Evolutionary conservation across 805 yeast genomes (phyloP), one percentile per base, ranked within the genome.

Genomic region (Brettanomyces bruxellensis): DNA sequence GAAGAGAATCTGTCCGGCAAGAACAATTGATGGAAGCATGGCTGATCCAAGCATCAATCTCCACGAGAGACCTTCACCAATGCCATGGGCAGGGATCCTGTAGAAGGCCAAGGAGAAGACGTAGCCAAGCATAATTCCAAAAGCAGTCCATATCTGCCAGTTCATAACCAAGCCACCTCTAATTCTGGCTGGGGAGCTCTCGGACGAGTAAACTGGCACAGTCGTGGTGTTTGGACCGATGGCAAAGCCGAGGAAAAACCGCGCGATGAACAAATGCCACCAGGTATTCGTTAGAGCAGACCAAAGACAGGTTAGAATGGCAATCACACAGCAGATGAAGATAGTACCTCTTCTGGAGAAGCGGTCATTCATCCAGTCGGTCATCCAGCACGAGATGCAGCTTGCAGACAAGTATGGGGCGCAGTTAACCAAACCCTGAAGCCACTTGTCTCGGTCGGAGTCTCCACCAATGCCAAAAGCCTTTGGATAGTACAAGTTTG

Each of bases 201-300:
- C 86, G 14, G 84, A 80, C 41, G 82, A 70, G 55, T 81, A 82
- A 14, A 83, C 83, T 13, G 86, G 86, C 36, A 81, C 83, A 14
- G 87, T 82, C n/a, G 86, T 81, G n/a, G 82, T 73, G 58, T 81
- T 81, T 45, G 83, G 83, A 51, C 89, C 89, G 47, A 82, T 67
- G 49, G 87, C 86, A 48, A 81, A 71, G 41, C 89, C 89, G 47
- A 81, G 61, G 55, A 72, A 67, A 58, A 79, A 78, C 55, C 89
- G 68, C 25, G 86, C 79, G 58, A 81, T 77, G 49, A 83, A 78
- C 46, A 83, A 66, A 56, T 80, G 85, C 63, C 71, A 79, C 89
- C 89, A 83, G 47, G 66, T 75, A 60, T 74, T 73, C 14, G 65
- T 61, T 51, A 82, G 74, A 3, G 80, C 88, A 56, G 78, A 84